Percentiles rank a stretch among this genome's conserved stretches.
These are phyloP conservation scores for Pleurotus tuoliensis DNA, from an alignment of 768 basidiomycete species.

Conservation along the genomic window DNA sequence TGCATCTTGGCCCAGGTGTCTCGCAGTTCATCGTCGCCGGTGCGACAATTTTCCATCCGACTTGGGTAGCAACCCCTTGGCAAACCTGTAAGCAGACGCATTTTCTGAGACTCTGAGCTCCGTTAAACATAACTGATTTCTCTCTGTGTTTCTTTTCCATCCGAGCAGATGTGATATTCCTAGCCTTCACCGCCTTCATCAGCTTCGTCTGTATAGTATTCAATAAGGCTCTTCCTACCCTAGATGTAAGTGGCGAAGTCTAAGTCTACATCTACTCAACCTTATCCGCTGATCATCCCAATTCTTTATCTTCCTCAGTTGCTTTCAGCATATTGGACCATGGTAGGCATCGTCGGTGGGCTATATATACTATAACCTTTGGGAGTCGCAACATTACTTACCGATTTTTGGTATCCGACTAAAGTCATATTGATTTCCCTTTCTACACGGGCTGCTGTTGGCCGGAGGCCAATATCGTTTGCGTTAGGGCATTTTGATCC, in stretches of 20 bases:
- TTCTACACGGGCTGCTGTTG: slow-evolving; percentile 52
- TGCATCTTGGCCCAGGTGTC: slow-evolving; percentile 30
- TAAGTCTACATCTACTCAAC: not conserved
- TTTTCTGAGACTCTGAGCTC: too few relatives aligned
- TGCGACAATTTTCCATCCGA: slow-evolving; percentile 50
- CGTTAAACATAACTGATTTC: too few relatives aligned
- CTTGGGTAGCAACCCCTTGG: slow-evolving; percentile 56
- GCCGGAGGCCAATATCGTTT: slow-evolving; percentile 50
- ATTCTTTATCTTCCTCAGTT: slow-evolving; percentile 29
- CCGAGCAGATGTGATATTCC: slow-evolving; percentile 48
- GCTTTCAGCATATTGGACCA: slow-evolving; percentile 61
- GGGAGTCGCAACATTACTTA: not conserved
- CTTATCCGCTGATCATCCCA: not conserved
- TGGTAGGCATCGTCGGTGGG: slow-evolving; percentile 48
- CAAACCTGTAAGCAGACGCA: slow-evolving; percentile 43
- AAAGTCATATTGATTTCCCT: slow-evolving; percentile 53
- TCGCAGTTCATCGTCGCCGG: slow-evolving; percentile 60
- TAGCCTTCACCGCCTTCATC: slow-evolving; percentile 45
- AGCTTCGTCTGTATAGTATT: slow-evolving; percentile 53
- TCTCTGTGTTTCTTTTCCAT: not conserved
- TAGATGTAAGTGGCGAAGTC: slow-evolving; percentile 36
- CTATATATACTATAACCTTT: not conserved
- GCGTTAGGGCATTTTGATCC: slow-evolving; percentile 58
- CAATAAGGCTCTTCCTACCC: slow-evolving; percentile 43
- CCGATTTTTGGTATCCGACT: not conserved